These are phyloP conservation scores for Metschnikowia gelsemii DNA, from an alignment of 805 yeast species.

Conservation along the genomic window DNA sequence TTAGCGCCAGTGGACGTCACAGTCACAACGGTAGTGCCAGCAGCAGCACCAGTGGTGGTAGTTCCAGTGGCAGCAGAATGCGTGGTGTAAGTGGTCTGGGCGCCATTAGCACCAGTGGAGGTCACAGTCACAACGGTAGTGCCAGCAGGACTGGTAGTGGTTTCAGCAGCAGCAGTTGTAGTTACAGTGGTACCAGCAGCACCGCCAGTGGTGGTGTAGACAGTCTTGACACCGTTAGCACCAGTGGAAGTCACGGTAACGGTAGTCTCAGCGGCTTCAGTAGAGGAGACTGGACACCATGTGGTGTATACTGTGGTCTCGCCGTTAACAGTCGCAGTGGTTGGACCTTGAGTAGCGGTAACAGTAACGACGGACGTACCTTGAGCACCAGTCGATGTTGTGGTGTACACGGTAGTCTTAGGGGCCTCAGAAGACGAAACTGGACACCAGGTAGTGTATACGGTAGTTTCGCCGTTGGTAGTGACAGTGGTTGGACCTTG, in stretches of 20 bases:
- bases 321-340: conserved; percentile 8
- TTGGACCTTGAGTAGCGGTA: conserved; percentile 1
- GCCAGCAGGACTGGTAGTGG: conserved; percentile 4
- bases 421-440: conserved; percentile 20
- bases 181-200: conserved; percentile 1
- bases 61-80: conserved; percentile 2
- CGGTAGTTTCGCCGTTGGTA: conserved; percentile 18
- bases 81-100: conserved; percentile 12
- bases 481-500: conserved; percentile 22
- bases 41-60: conserved; percentile 3
- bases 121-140: conserved; percentile 4
- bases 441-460: conserved; percentile 40
- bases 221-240: conserved; percentile 1
- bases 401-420: conserved; percentile 17
- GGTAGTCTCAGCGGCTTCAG: conserved; percentile 10
- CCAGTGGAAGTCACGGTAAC: conserved; percentile 21
- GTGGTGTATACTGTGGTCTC: conserved; percentile 29
- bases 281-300: conserved; percentile 34
- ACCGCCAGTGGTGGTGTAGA: conserved; percentile 3
- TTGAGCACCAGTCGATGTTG: conserved; percentile 14
- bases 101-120: conserved; percentile 19
- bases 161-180: conserved; percentile 4
- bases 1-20: conserved; percentile 8
- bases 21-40: conserved; percentile 6
- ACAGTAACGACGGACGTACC: conserved; percentile 3